These are phyloP conservation scores for Metarhizium brunneum DNA, from an alignment of 2,329 filamentous ascomycete genomes.

Conservation along the genomic window DNA sequence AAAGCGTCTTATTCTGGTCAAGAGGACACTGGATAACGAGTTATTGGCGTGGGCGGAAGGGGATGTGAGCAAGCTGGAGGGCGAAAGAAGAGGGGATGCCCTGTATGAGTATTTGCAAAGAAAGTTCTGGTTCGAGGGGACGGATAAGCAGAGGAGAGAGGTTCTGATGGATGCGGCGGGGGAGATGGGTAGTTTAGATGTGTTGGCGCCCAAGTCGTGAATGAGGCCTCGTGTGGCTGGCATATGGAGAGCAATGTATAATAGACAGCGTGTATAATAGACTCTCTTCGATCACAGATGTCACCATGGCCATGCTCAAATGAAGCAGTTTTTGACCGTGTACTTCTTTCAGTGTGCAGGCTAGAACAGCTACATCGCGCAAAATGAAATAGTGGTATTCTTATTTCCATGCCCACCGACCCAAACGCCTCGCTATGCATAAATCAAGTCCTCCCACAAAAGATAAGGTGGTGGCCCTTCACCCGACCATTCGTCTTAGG, in stretches of 20 bases:
- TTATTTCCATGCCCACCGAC: background rate
- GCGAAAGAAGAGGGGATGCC: conserved; percentile 25
- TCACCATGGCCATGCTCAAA: background rate
- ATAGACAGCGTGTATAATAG: background rate
- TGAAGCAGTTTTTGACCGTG: background rate
- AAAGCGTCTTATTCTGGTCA: conserved; percentile 31
- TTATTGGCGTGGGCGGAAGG: conserved; percentile 20
- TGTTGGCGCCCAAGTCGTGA: conserved; percentile 13
- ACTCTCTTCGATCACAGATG: background rate
- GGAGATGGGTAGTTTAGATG: conserved; percentile 34
- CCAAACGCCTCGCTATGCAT: conserved; percentile 36
- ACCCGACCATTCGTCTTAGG: background rate
- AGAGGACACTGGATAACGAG: conserved; percentile 31
- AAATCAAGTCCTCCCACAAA: background rate
- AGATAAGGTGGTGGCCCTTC: background rate
- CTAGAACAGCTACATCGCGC: background rate
- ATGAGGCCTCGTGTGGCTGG: background rate
- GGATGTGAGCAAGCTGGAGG: conserved; percentile 26
- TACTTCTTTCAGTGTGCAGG: background rate
- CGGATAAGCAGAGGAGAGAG: conserved; percentile 14
- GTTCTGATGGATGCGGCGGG: conserved; percentile 23
- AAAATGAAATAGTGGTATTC: background rate
- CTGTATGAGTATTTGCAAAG: conserved; percentile 33
- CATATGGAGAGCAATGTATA: background rate
- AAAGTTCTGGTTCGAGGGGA: conserved; percentile 23